Conservation (phyloP, 805 yeast species). For the Zygosaccharomyces gambellarensis region DNA sequence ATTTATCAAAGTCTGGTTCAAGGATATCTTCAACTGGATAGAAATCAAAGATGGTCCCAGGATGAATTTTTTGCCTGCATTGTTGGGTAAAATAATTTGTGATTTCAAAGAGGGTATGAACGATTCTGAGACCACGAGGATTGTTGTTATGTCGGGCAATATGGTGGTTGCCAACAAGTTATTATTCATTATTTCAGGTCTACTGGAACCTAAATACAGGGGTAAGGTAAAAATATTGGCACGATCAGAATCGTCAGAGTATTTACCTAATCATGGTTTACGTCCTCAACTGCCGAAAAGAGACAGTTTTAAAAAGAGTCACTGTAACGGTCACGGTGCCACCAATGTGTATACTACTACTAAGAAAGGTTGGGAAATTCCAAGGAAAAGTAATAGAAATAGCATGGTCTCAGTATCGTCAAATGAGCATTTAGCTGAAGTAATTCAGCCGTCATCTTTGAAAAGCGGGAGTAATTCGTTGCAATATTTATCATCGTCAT, state of each 20-base stretch:
- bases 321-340: conserved; percentile 15
- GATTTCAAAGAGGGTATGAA: conserved; percentile 22
- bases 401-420: conserved; percentile 33
- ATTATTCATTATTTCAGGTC: conserved; percentile 48
- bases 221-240: conserved; percentile 19
- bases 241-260: conserved; percentile 1
- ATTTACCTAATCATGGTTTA: background rate
- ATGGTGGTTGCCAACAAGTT: conserved; percentile 57
- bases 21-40: conserved; percentile 39
- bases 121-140: conserved; percentile 39
- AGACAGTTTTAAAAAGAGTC: conserved; percentile 4
- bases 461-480: conserved; percentile 37
- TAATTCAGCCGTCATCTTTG: conserved; percentile 34
- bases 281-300: background rate
- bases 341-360: conserved; percentile 23
- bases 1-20: conserved; percentile 38
- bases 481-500: conserved; percentile 38
- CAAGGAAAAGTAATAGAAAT: conserved; percentile 28
- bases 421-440: conserved; percentile 28
- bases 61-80: conserved; percentile 25
- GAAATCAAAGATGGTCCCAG: conserved; percentile 41
- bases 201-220: conserved; percentile 38
- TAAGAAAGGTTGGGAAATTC: conserved; percentile 40
- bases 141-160: conserved; percentile 55
- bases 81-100: conserved; percentile 27